Evolutionary conservation across 1,139 yeast genomes (phyloP), one percentile per base, ranked within the genome.

Genomic region (Candida sp.): DNA sequence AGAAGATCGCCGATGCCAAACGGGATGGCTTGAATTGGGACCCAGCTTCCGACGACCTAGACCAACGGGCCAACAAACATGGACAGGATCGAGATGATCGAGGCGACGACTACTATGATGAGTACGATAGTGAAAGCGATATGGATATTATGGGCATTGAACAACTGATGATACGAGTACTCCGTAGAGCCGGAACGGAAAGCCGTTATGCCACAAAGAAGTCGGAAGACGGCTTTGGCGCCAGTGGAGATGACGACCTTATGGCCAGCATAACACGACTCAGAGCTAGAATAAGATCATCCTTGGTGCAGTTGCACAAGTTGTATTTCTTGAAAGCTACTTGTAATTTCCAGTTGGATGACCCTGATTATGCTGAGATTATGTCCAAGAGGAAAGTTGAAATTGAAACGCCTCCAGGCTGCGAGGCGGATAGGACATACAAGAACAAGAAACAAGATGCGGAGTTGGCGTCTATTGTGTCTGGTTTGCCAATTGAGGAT

Each of bases 251-350:
- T 3, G 51, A 50, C 5, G 51, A 56, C 12, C 51, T 56, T 1
- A 67, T 64, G 42, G 75, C 70, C 12, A 57, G 57, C 23, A 66
- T 72, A 25, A 58, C 62, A 32, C 47, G 60, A 2, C 55, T 61
- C 1, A 67, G 68, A 47, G 48, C 63, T 6, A 67, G 75, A 48
- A 58, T 79, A n/a, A 67, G 84, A 50, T 61, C 68, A 12, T 84
- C 88, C 82, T 64, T 77, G 47, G 88, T 91, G 47, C 64, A 83
- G 11, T 69, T 89, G 25, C 98, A 93, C 65, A 85, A 92, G 50
- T 80, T 88, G 46, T 87, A 82, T 62, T 93, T 92, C 63, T 82
- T 91, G 56, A 73, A 89, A 39, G 99, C 92, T 0, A 88, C 97
- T 0, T 86, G 92, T 0, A 85, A 89, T 64, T 93, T 83, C 59